Percentiles rank a stretch among this genome's conserved stretches.
These are phyloP conservation scores for Calycina marina DNA, from an alignment of 2,329 filamentous ascomycete species.

Conservation along the genomic window DNA sequence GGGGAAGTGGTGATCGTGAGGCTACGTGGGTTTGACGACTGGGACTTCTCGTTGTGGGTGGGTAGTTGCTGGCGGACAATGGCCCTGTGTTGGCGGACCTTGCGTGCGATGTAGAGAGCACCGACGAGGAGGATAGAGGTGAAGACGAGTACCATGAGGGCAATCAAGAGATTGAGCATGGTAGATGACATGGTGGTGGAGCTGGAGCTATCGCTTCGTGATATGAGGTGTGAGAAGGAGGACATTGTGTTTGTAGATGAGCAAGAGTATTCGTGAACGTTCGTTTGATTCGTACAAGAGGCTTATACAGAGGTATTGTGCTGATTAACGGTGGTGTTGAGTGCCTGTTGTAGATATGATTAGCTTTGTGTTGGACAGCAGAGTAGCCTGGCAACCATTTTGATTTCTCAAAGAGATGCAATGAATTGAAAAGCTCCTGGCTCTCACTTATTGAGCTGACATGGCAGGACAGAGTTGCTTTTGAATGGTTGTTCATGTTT, in stretches of 20 bases:
- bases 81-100: constrained; percentile 37
- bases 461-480: no score
- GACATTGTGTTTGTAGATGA: constrained; percentile 9
- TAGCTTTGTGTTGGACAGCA: neutral
- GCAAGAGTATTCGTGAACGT: neutral
- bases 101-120: constrained; percentile 58
- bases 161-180: constrained; percentile 65
- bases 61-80: constrained; percentile 43
- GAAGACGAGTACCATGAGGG: constrained; percentile 64
- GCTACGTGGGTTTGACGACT: constrained; percentile 33
- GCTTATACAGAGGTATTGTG: neutral
- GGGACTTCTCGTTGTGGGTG: constrained; percentile 44
- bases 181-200: constrained; percentile 36
- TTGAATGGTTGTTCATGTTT: no score
- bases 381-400: no score
- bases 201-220: constrained; percentile 25
- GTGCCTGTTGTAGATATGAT: neutral
- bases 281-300: constrained; percentile 1
- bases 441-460: neutral
- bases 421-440: neutral
- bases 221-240: constrained; percentile 16
- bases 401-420: neutral
- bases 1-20: constrained; percentile 38
- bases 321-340: neutral
- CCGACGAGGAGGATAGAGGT: constrained; percentile 54